Base-by-base conservation (phyloP, 2,329 filamentous ascomycete genomes). In the Stachybotrys echinatus region DNA sequence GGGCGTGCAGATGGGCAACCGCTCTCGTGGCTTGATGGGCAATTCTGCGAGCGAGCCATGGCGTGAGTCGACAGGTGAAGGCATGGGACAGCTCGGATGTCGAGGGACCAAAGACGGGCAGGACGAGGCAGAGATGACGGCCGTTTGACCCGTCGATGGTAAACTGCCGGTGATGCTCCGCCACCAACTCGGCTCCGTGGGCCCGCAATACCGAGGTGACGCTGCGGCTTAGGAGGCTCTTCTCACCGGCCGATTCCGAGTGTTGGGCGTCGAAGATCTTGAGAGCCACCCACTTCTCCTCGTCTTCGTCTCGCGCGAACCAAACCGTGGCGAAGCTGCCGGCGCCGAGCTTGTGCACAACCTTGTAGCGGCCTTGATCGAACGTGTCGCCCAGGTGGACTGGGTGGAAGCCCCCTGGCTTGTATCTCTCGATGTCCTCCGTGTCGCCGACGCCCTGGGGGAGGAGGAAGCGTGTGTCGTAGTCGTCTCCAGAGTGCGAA, bases 241-340 rank as follows among this genome's bases (percentile, higher is more conserved):
- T 54, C 4, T 37, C 40, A 22, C 17, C 31, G 17, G 47, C 42
- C 14, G 49, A 48, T 10, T 18, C n/a, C 12, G 55, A 59, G 47
- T 55, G 43, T 21, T 54, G 40, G 4, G 58, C 53, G 38, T 44
- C 38, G 37, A 61, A 48, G 21, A 61, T 61, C 45, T 61, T 63
- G 42, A 63, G 45, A 17, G 58, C 58, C 31, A 59, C 54, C 54
- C 53, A 61, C 34, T 40, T 52, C 6, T 46, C 31, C 12, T 45
- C 39, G 3, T 10, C 34, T 2, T 49, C 42, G 27, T 74, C 70
- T 19, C 61, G 55, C 19, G 65, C 71, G 44, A 74, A 64, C 73
- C 70, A 76, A 34, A 74, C 70, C 1, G 73, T 76, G 4, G 69
- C 71, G 54, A 60, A 72, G 6, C 65, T 65, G 34, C 73, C 71